Base-by-base conservation (phyloP, 192 early-diverging fungal species). In the Podila epicladia region DNA sequence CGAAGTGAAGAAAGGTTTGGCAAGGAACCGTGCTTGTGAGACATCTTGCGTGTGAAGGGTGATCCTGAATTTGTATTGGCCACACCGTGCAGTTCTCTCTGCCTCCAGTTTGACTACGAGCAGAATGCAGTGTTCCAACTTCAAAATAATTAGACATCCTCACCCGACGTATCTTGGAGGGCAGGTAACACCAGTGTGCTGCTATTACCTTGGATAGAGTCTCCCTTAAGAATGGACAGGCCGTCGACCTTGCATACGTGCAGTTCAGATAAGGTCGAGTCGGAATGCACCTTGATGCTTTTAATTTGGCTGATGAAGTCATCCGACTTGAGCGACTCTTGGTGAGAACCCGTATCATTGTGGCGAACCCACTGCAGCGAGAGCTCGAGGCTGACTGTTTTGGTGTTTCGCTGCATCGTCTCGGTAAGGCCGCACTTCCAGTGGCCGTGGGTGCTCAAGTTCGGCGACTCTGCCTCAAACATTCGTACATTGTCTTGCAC, bases 351-450 rank as follows among this genome's bases (percentile, higher is more conserved):
- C 5, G 20, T 8, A 17, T 19, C 33, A 19, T 11, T 58, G n/a
- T 24, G 20, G 5, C 20, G 17, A 37, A 72, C 15, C 65, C 65
- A 72, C 22, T 11, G 64, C 32, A 79, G 38, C 0, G 65, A 48
- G 5, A 79, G 53, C 19, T 58, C 15, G 22, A 79, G 75, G 45
- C 67, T 60, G 51, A 72, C 57, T 9, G 37, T 9, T 11, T n/a
- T 3, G 35, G 41, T 53, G 28, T 53, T 41, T 8, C 41, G 50
- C 19, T 53, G 31, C 65, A 67, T 72, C 29, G 60, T 68, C 45
- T 79, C 75, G 11, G 71, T 71, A 35, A 79, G 67, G 41, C 67
- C 26, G 20, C 75, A 79, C 26, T 50, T 33, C 75, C 75, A 79
- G 38, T 22, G 48, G 3, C 75, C 75, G 17, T 67, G 20, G 24